These are phyloP conservation scores for Cladophialophora chaetospira DNA, from an alignment of 2,329 filamentous ascomycete genomes.

Conservation along the genomic window DNA sequence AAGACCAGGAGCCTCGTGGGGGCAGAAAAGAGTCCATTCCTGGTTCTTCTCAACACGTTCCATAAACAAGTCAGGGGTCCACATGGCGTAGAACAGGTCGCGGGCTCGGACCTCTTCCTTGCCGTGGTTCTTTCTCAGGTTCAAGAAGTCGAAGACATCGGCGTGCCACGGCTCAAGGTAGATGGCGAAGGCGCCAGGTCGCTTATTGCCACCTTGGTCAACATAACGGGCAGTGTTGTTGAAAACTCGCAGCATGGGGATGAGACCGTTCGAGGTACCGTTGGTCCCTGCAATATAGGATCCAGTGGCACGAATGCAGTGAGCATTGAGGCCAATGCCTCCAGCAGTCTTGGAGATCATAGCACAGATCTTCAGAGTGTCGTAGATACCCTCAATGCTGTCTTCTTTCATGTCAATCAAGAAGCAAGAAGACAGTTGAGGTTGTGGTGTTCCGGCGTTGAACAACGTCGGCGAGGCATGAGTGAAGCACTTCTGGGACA, in stretches of 20 bases:
- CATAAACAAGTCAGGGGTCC: constrained; percentile 99
- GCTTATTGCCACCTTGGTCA: constrained; percentile 98
- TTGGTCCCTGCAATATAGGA: constrained; percentile 99
- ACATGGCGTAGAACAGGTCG: constrained; percentile 95
- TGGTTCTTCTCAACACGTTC: constrained; percentile 97
- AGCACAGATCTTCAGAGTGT: constrained; percentile 97
- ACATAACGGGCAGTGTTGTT: constrained; percentile 99
- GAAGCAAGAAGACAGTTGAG: constrained; percentile 97
- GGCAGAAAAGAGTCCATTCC: constrained; percentile 98
- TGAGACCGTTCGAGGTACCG: constrained; percentile 94
- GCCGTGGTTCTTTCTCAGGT: constrained; percentile 98
- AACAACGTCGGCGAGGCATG: constrained; percentile 97
- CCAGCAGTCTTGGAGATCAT: constrained; percentile 99
- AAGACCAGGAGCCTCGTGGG: constrained; percentile 90
- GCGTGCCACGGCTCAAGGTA: constrained; percentile 99
- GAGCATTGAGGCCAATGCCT: constrained; percentile 94
- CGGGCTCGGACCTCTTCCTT: constrained; percentile 97
- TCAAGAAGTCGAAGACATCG: constrained; percentile 95
- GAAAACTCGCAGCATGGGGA: constrained; percentile 97
- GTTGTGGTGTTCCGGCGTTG: constrained; percentile 92
- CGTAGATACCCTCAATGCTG: constrained; percentile 98
- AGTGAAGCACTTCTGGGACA: constrained; percentile 98
- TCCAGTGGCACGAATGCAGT: constrained; percentile 94
- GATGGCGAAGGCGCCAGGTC: constrained; percentile 96
- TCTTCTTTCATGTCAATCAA: constrained; percentile 99